Base-by-base conservation (phyloP, 805 yeast species). In the Debaryomyces maramus region DNA sequence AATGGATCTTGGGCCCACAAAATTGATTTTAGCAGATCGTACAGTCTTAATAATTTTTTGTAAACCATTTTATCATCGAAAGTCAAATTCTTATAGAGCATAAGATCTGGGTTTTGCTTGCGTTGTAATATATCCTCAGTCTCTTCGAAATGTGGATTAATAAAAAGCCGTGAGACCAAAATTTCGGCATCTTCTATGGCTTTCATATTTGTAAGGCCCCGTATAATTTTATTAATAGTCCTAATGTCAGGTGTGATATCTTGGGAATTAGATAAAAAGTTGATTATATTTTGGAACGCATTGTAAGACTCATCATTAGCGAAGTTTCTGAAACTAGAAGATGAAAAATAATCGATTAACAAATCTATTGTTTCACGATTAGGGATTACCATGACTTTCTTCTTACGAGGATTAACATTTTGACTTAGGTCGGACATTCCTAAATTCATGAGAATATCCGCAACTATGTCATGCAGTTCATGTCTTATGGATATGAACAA, bases 401-500 rank as follows among this genome's bases (percentile, higher is more conserved):
- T 10, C 20, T 5, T 11, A 4, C 9, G 10, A n/a, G 14, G 14
- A 9, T 29, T 15, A 16, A n/a, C 18, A 6, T 28, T 20, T 14
- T 37, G 27, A 1, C 39, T 34, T 16, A 35, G 22, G 15, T 29
- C 23, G 4, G 13, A 13, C 10, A 47, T 19, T 16, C 44, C 32
- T 17, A 50, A 39, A 9, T 40, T 32, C 9, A 38, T 27, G 26
- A 53, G 6, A 10, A 66, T 51, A 18, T 58, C 62, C 4, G 49
- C 41, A 6, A 58, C 47, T 0, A 65, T 50, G 1, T 44, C 45
- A 10, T 37, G 36, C 20, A 56, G 42, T 2, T 50, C 40, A 43
- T 67, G 66, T 38, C 67, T 48, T 6, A 62, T 45, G 1, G 70
- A 67, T 32, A 48, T 51, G 28, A 52, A 45, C 9, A 65, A 47